These are phyloP conservation scores for Pleoardoris graminearum DNA, from an alignment of 2,329 filamentous ascomycete genomes.

Conservation along the genomic window DNA sequence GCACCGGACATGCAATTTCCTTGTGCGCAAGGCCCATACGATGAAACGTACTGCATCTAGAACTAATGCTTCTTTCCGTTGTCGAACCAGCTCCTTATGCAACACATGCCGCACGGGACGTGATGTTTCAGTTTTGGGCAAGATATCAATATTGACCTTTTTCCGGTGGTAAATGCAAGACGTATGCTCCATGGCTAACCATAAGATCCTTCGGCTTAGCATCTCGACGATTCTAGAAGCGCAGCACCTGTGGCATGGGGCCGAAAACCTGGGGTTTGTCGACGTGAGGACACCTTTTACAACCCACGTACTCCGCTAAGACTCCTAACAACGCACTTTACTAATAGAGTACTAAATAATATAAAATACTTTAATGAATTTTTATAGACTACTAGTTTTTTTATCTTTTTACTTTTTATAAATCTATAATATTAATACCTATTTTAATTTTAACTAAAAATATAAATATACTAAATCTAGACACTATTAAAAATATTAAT, in stretches of 20 bases:
- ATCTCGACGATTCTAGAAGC: constrained; percentile 18
- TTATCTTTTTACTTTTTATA: too few relatives aligned
- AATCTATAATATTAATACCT: too few relatives aligned
- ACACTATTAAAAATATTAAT: too few relatives aligned
- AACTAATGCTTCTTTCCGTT: neutral
- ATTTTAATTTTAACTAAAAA: too few relatives aligned
- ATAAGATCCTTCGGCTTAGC: neutral
- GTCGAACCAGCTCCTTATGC: neutral
- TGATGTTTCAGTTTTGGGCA: neutral
- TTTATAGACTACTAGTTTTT: too few relatives aligned
- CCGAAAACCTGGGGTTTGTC: constrained; percentile 3
- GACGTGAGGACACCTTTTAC: too few relatives aligned
- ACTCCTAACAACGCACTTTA: too few relatives aligned
- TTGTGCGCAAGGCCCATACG: constrained; percentile 8
- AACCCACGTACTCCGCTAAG: too few relatives aligned
- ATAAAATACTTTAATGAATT: too few relatives aligned
- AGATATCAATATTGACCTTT: constrained; percentile 11
- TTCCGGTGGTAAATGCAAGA: constrained; percentile 26
- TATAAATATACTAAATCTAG: too few relatives aligned
- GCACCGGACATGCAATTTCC: constrained; percentile 13
- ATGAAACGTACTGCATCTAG: neutral
- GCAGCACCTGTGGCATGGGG: constrained; percentile 1
- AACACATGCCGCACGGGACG: neutral
- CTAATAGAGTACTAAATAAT: too few relatives aligned
- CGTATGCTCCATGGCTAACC: neutral